phyloP scores from a whole-genome alignment of 768 basidiomycete species.

The Trametes elegans region DNA sequence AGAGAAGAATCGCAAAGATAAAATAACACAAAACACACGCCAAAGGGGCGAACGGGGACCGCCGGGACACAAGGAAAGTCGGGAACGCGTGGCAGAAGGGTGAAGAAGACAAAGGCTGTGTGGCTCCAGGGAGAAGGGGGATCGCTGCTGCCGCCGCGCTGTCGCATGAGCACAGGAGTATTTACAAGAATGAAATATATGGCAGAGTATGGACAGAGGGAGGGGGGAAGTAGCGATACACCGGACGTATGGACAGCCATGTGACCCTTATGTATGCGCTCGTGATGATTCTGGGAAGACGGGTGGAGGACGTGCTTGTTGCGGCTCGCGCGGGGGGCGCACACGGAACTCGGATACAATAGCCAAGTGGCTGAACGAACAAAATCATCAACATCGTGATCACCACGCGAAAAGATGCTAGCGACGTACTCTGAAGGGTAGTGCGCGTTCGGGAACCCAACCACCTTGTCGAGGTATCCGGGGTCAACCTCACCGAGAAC shows the following conservation, averaged over 20 bases:
- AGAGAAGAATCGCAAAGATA: conserved; percentile 3
- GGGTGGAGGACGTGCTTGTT: conserved; percentile 35
- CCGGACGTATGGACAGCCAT: conserved; percentile 3
- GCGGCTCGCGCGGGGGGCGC: conserved; percentile 60
- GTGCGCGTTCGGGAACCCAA: conserved; percentile 96
- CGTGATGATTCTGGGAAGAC: conserved; percentile 40
- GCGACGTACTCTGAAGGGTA: conserved; percentile 92
- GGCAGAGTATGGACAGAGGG: conserved; percentile 14
- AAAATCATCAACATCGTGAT: conserved; percentile 11
- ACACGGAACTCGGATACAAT: conserved; percentile 76
- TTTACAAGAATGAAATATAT: conserved; percentile 28
- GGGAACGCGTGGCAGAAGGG: conserved; percentile 4
- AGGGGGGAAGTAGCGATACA: conserved; percentile 14
- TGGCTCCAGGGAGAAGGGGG: conserved; percentile 1
- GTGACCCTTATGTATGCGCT: conserved; percentile 26
- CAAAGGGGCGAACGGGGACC: conserved; percentile 2
- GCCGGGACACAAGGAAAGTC: conserved; percentile 3
- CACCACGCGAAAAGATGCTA: conserved; percentile 5
- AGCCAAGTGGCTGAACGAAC: conserved; percentile 59
- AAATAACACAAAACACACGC: conserved; percentile 19
- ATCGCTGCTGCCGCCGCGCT: conserved; percentile 11
- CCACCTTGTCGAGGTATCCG: conserved; percentile 81
- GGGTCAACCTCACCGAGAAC: conserved; percentile 89
- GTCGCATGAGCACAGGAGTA: conserved; percentile 17
- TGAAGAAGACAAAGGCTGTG: conserved; percentile 11